phyloP scores from a whole-genome alignment of 2,329 filamentous ascomycete species.

The Colletotrichum sp. region DNA sequence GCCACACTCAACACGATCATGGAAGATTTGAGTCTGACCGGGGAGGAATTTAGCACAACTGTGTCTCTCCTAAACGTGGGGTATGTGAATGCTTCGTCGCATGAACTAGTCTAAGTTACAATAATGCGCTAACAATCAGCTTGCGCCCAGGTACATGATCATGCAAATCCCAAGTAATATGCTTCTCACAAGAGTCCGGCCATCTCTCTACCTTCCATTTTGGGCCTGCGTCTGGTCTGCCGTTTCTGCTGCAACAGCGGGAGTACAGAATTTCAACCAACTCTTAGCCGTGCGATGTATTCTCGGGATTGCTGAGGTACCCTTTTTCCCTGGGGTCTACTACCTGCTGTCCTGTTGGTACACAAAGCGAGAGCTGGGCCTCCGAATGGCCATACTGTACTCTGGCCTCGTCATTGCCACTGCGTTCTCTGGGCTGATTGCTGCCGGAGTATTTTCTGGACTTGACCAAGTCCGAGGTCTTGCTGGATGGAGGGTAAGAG shows the following conservation, averaged over 20 bases:
- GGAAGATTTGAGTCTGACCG: background rate
- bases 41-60: background rate
- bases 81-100: too few relatives aligned
- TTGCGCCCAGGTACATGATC: slow-evolving; percentile 25
- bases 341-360: slow-evolving; percentile 52
- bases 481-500: slow-evolving; percentile 32
- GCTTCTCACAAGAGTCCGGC: slow-evolving; percentile 47
- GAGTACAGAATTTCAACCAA: background rate
- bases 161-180: slow-evolving; percentile 40
- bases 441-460: slow-evolving; percentile 21
- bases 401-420: slow-evolving; percentile 24
- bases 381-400: slow-evolving; percentile 28
- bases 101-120: too few relatives aligned
- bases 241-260: background rate
- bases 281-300: background rate
- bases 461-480: slow-evolving; percentile 28
- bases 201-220: slow-evolving; percentile 36
- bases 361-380: slow-evolving; percentile 24
- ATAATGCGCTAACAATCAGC: too few relatives aligned
- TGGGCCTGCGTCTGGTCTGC: background rate
- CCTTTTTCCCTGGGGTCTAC: slow-evolving; percentile 33
- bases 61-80: too few relatives aligned
- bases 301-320: background rate
- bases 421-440: slow-evolving; percentile 27
- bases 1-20: background rate